Evolutionary conservation across 2,329 filamentous ascomycete genomes (phyloP), one percentile per base, ranked within the genome.

Genomic region (Macrophomina pseudophaseolina): DNA sequence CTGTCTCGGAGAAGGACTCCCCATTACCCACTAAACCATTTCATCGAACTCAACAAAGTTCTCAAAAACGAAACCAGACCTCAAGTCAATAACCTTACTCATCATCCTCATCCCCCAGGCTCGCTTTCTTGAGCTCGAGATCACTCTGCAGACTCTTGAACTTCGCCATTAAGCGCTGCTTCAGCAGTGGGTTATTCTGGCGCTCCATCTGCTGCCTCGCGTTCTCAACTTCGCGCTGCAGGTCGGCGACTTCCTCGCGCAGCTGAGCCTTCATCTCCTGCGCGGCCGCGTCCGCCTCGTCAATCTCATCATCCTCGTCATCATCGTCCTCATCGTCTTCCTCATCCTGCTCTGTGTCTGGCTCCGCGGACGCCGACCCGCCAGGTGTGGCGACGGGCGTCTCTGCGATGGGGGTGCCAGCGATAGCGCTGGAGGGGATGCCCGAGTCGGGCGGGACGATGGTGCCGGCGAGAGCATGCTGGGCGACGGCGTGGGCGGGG

Each of bases 231-330:
- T 84, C 80, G 54, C 80, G 79, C 73, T 87, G 81, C 69, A 88
- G 70, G 71, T 87, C 85, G 4, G 80, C 80, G 63, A 88, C 85
- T 74, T 88, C 84, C 66, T 85, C 83, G 58, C 79, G 78, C 33
- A 83, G 75, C 68, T 83, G 80, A 51, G 82, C 80, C 30, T 80
- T 74, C 69, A 84, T 79, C 32, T 82, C 80, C 33, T 83, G 78
- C 48, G 78, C 78, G 18, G 82, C 84, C 2, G 79, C 79, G 3
- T 82, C 83, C 62, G 86, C 85, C 42, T 86, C 84, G 66, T 86
- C 84, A 33, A 84, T 74, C 6, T 79, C 76, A 9, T 77, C 76
- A 1, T 68, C 71, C 44, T 81, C 83, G 18, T 82, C 81, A 8
- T 80, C 81, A 48, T 82, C 81, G n/a, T 83, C 81, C 16, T 77